Conservation (phyloP, 345 rosid species). For the Corymbia maculata region DNA sequence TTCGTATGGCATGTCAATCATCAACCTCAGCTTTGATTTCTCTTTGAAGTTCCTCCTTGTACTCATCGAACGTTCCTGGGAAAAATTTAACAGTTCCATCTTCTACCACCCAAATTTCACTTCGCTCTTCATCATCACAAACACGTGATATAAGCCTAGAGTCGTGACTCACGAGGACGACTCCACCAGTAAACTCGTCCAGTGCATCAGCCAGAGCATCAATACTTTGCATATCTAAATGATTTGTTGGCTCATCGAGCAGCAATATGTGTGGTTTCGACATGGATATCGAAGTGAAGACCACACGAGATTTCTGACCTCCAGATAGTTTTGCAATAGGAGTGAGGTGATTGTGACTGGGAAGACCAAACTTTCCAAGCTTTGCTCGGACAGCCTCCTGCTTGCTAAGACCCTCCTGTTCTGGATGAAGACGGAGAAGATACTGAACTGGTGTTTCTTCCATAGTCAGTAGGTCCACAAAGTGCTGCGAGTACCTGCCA, state of each 20-base stretch:
- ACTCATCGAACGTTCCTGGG: conserved; percentile 69
- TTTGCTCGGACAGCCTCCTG: conserved; percentile 95
- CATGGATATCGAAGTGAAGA: conserved; percentile 91
- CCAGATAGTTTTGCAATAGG: conserved; percentile 88
- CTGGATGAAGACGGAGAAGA: conserved; percentile 93
- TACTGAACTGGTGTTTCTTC: conserved; percentile 91
- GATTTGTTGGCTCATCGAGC: conserved; percentile 93
- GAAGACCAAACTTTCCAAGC: conserved; percentile 91
- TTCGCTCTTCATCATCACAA: conserved; percentile 78
- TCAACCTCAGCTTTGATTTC: conserved; percentile 78
- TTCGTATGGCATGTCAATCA: not conserved
- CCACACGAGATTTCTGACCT: conserved; percentile 90
- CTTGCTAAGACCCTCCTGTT: conserved; percentile 90
- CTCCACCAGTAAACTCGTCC: conserved; percentile 87
- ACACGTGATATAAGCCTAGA: conserved; percentile 86
- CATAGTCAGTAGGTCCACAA: conserved; percentile 86
- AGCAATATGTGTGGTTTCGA: conserved; percentile 84
- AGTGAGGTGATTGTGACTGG: conserved; percentile 81
- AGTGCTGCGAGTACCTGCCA: conserved; percentile 95
- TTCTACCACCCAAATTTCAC: conserved; percentile 90
- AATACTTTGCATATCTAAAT: conserved; percentile 94
- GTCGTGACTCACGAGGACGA: conserved; percentile 90
- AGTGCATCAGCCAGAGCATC: conserved; percentile 91
- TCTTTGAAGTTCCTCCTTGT: conserved; percentile 74
- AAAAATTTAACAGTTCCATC: conserved; percentile 57